These are phyloP conservation scores for Salix arbutifolia DNA, from an alignment of 345 rosid species.

Conservation along the genomic window DNA sequence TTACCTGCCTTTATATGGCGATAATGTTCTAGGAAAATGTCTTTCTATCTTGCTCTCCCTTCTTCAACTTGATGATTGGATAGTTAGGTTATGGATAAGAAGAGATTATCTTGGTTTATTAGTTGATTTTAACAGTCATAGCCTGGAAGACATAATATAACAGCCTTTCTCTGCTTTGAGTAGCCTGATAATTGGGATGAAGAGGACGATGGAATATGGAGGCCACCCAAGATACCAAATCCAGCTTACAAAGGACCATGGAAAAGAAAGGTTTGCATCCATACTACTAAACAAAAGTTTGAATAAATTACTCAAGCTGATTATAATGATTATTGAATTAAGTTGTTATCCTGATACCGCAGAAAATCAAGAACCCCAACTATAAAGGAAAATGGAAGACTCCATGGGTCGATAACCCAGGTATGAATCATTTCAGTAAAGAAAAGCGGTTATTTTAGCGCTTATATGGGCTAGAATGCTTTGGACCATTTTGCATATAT, in stretches of 20 bases:
- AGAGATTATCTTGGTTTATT: neutral
- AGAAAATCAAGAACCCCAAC: constrained; percentile 92
- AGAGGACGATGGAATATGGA: constrained; percentile 47
- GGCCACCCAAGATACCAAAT: constrained; percentile 38
- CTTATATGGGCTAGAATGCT: neutral
- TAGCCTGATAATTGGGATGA: constrained; percentile 50
- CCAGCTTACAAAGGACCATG: constrained; percentile 49
- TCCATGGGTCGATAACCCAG: constrained; percentile 93
- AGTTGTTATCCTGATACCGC: neutral
- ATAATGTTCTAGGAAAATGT: neutral
- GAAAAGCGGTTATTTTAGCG: neutral
- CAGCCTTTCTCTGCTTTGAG: neutral
- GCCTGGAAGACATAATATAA: neutral
- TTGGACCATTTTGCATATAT: neutral
- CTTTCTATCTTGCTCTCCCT: neutral
- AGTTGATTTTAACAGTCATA: neutral
- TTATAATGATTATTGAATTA: neutral
- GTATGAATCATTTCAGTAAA: constrained; percentile 18
- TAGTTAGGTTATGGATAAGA: neutral
- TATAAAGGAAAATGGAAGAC: constrained; percentile 90
- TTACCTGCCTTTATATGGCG: neutral
- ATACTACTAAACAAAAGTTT: no score
- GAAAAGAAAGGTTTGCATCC: constrained; percentile 33
- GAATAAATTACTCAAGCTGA: neutral
- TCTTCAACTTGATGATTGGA: neutral